Evolutionary conservation across 2,329 filamentous ascomycete species (phyloP), one percentile per base, ranked within the genome.

Genomic region (Claviceps cyperi): DNA sequence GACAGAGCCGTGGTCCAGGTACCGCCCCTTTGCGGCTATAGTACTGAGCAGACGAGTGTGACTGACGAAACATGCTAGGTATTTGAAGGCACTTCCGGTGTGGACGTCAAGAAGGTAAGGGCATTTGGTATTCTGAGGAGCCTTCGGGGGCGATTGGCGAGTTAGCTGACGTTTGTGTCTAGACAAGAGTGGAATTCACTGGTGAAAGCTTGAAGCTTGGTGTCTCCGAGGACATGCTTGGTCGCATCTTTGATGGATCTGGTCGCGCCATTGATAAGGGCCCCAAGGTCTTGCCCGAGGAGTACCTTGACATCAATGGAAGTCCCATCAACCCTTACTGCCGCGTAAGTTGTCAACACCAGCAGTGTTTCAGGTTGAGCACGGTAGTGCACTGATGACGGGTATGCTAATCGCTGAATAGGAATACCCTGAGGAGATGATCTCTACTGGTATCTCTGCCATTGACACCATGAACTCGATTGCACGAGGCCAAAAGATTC

Each of bases 391-490:
- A 9, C 5, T n/a, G 43, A 49, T 28, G 40, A 43, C 2, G 39
- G 8, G 15, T 2, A 24, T 38, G 50, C 58, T 62, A 50, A 62
- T 53, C 54, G 38, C 24, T 49, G 2, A 37, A 41, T 56, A 94
- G 88, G 87, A 95, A 59, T 98, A 98, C 66, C 92, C 92, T 63
- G 92, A 98, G 74, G 94, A 98, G 73, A 98, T 98, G 91, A 97
- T 98, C 63, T 92, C 91, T 37, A 98, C 92, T 46, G 92, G 92
- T 81, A 98, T 98, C 69, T 97, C 91, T 55, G 90, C 92, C 64
- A 97, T 98, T 63, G 91, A 97, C 66, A 95, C 90, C 54, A 97
- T 97, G 91, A 89, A 89, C 76, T 90, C 85, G 54, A 94, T 97
- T 68, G 92, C 94, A 57, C 89, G 92, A 80, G 92, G 92, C 55